Base-by-base conservation (phyloP, 139 green algal species). In the Micromonas commoda region DNA sequence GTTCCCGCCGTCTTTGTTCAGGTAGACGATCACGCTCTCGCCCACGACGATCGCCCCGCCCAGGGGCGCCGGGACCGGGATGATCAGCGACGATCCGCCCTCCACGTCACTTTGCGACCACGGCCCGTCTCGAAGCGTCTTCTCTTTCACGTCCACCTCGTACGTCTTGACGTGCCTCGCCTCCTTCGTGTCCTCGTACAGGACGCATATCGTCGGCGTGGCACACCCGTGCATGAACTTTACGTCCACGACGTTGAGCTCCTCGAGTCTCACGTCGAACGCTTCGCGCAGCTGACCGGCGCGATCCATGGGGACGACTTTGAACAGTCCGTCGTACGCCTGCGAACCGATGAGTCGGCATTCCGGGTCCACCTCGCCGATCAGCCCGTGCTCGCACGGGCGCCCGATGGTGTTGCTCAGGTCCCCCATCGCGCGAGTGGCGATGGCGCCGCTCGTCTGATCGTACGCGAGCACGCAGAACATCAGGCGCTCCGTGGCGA, bases 271-370 rank as follows among this genome's bases (percentile, higher is more conserved):
- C 16, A 94, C 80, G 82, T 94, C 97, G 85, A 93, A 97, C 0
- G 91, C 89, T 78, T 97, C 89, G 29, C 85, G 77, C 53, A 96
- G 79, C 5, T 83, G 52, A 2, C 89, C 88, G 0, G 77, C 83
- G 21, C 26, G 9, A 45, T 81, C 72, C 5, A 73, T 63, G 0
- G 60, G 79, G 51, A 80, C 74, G 52, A 96, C 90, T 88, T 98
- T 98, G 78, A 99, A 85, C 6, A 95, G 82, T 24, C 95, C 95
- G 66, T 97, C 91, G 77, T 99, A 99, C 45, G 98, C 84, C 83
- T 98, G 94, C 64, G 98, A 80, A 6, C 82, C 95, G 34, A 97
- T 93, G 9, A 90, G 64, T 3, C 89, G 82, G 71, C 83, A 90
- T 5, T 88, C 79, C 4, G 92, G 88, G 79, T 97, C 93, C 3